A percentile compares a stretch with the other conserved stretches of the same genome.
Evolutionary conservation across 106 monocot species (phyloP).

Genomic region (Dendrobium chrysotoxum): DNA sequence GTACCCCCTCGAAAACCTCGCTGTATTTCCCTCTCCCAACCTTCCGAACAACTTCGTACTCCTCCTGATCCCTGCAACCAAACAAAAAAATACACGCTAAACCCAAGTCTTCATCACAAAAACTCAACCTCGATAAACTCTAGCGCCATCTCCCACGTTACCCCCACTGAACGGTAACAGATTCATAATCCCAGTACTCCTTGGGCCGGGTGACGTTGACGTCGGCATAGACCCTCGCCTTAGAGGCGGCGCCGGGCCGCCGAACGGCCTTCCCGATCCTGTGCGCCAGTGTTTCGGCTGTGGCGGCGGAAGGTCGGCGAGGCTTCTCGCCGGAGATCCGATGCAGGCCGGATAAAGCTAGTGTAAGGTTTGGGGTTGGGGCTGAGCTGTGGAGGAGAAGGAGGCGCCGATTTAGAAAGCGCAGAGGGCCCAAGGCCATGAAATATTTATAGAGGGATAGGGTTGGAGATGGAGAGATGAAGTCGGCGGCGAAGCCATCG

Average conservation of each 20-base stretch:
- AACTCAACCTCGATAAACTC: not conserved
- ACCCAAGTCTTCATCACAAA: not conserved
- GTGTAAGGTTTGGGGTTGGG: slow-evolving; percentile 5
- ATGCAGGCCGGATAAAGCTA: slow-evolving; percentile 1
- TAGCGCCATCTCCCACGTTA: slow-evolving; percentile 7
- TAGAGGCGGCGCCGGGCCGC: slow-evolving; percentile 51
- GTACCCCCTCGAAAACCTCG: slow-evolving; percentile 24
- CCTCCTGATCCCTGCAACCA: slow-evolving; percentile 72
- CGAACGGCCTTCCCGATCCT: slow-evolving; percentile 58
- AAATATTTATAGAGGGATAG: slow-evolving; percentile 11
- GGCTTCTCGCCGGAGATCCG: slow-evolving; percentile 24
- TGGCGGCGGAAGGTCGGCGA: slow-evolving; percentile 5
- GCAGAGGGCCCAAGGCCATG: slow-evolving; percentile 38
- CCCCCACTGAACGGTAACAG: slow-evolving; percentile 77
- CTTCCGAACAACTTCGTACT: slow-evolving; percentile 71
- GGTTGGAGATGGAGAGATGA: not conserved
- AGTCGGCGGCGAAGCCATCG: slow-evolving; percentile 16
- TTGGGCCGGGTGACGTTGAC: slow-evolving; percentile 49
- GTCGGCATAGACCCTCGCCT: slow-evolving; percentile 48
- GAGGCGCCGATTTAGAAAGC: slow-evolving; percentile 12
- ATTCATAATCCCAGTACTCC: slow-evolving; percentile 78
- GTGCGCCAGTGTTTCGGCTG: slow-evolving; percentile 49
- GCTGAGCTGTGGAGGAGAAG: not conserved
- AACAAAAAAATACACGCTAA: not conserved
- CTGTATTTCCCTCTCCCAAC: slow-evolving; percentile 33